Base-by-base conservation (phyloP, 495 filamentous ascomycete genomes). In the Penicillium macrosclerotiorum region DNA sequence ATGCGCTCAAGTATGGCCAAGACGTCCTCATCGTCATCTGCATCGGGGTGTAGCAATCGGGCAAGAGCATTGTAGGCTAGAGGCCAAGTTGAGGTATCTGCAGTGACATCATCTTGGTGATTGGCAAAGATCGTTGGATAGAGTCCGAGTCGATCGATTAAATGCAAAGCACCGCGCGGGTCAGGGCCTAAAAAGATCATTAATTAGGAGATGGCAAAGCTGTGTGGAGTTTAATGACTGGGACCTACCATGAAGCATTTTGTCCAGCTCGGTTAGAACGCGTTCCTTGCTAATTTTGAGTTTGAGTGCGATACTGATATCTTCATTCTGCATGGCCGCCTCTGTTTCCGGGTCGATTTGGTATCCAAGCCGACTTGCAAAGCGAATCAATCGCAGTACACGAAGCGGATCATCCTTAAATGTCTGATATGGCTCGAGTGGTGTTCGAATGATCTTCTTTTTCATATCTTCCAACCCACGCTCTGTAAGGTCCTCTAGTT, bases 341-440 rank as follows among this genome's bases (percentile, higher is more conserved):
- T 86, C 78, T 0, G 84, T 82, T 35, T 79, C 73, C 0, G 62
- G 49, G 44, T 89, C 87, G 41, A 97, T 94, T 8, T 58, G 60
- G 57, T 94, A 99, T 26, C 76, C 80, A 30, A 97, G 72, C 22
- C 91, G 73, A 52, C 86, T 94, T 3, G 92, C 88, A 68, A 99
- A 97, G 37, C 93, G 77, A 25, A 99, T 83, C 34, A 96, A 68
- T 52, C 93, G 77, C 44, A 99, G 74, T n/a, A 97, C 84, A 2
- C 93, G 79, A 20, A 99, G 68, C 8, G 93, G 93, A 58, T 99
- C 93, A 57, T 99, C 93, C 63, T 81, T 84, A 69, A 99, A 99
- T 0, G 93, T 99, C 57, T 94, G 85, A 42, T 86, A 81, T 20
- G 93, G 92, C 37, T 92, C 85, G 31, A 97, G 56, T 12, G 93